Evolutionary conservation across 495 filamentous ascomycete species (phyloP), one percentile per base, ranked within the genome.

Genomic region (Chaetomium tenue): DNA sequence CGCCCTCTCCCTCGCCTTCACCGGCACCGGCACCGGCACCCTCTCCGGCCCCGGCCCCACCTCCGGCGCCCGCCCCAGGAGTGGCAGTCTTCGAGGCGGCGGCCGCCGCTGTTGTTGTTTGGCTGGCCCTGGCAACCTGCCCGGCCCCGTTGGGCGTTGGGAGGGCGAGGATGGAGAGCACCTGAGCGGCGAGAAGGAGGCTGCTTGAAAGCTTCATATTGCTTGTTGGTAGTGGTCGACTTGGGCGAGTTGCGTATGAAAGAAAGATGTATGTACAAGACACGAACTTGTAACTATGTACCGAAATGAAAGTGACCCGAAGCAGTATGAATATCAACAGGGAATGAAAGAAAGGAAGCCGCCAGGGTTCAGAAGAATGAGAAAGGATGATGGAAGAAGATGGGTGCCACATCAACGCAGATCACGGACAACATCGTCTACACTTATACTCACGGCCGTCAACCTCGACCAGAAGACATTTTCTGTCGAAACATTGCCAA

Each of bases 181-280:
- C 65, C 67, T 73, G 69, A 33, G 65, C 33, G 61, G 71, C 71
- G 33, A 73, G 25, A 22, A 73, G 13, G 50, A 73, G 54, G 52
- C 52, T 68, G 62, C 16, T 28, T 23, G 67, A 59, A 44, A 73
- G 37, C 71, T 70, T 73, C 69, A 74, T 71, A 16, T 26, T 73
- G 67, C n/a, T 23, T 8, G 57, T 18, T 54, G 26, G 15, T 8
- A 37, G 7, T n/a, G 22, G 9, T 39, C 16, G 20, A 11, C 44
- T 39, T 53, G 53, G n/a, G 3, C 2, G 33, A 42, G 52, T 37
- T 30, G n/a, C 44, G 12, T 23, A 44, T 15, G 30, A 39, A 58
- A 28, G 46, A 51, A 63, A 40, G 42, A 53, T 18, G 26, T 25
- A n/a, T 53, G 37, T 54, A 20, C 33, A 46, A 54, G 39, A 61